phyloP scores from a whole-genome alignment of 345 rosid species.

The Dipteronia sinensis region DNA sequence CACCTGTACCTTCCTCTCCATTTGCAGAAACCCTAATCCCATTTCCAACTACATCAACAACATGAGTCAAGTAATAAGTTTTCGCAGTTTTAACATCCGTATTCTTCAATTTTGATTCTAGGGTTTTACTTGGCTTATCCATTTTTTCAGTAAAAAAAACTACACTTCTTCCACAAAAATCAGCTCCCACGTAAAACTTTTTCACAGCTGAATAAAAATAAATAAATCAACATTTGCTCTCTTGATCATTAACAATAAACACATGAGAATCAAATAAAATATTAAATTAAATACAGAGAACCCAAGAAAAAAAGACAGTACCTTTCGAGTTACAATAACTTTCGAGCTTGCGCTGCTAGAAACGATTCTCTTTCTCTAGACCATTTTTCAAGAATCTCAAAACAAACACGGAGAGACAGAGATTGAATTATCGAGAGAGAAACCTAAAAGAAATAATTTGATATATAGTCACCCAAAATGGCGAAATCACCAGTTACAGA shows the following conservation, averaged over 20 bases:
- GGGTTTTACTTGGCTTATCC: constrained; percentile 29
- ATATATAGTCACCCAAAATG: not conserved
- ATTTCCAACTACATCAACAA: constrained; percentile 18
- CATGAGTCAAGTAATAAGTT: not conserved
- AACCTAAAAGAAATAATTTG: not conserved
- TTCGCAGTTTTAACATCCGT: constrained; percentile 25
- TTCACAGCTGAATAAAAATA: not conserved
- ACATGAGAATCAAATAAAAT: not conserved
- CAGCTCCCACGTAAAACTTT: constrained; percentile 1
- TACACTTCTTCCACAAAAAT: constrained; percentile 24
- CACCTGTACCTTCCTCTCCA: constrained; percentile 30
- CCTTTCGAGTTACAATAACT: constrained; percentile 16
- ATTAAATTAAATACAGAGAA: not conserved
- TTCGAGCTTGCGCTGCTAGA: not conserved
- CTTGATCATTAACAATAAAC: not conserved
- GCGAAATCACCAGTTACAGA: not conserved
- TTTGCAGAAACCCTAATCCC: constrained; percentile 48
- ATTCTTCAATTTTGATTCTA: constrained; percentile 20
- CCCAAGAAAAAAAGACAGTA: not conserved
- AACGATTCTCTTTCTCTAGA: not conserved
- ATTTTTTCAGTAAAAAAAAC: constrained; percentile 20
- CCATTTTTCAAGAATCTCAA: constrained; percentile 5
- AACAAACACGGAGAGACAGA: not conserved
- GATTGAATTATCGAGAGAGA: not conserved
- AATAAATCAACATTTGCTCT: not conserved